Conservation (phyloP, 202 grass and related monocot species). For the Tripidium arundinaceum region DNA sequence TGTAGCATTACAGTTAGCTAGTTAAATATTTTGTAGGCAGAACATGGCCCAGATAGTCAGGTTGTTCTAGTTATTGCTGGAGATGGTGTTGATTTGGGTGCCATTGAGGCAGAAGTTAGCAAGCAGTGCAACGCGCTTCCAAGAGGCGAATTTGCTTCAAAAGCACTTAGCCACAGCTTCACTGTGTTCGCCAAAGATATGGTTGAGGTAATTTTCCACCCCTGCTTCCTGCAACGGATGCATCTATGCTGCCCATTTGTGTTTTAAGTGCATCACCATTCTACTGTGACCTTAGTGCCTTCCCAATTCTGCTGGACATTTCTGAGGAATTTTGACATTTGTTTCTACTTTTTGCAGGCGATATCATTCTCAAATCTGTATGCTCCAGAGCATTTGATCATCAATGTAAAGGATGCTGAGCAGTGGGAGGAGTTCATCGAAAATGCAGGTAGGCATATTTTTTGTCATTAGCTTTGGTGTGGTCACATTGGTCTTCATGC, state of each 20-base stretch:
- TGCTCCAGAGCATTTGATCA: slow-evolving; percentile 95
- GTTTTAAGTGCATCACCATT: not conserved
- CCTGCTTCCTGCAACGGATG: not conserved
- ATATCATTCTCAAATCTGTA: slow-evolving; percentile 92
- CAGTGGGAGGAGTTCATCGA: too few species aligned
- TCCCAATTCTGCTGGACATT: too few species aligned
- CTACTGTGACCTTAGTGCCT: not conserved
- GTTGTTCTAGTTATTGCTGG: slow-evolving; percentile 86
- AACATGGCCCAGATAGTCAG: slow-evolving; percentile 98
- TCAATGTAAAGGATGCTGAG: slow-evolving; percentile 85
- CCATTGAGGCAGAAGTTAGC: slow-evolving; percentile 80
- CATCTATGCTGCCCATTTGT: not conserved
- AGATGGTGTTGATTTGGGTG: slow-evolving; percentile 61
- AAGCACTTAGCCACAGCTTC: slow-evolving; percentile 94
- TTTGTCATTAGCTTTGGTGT: too few species aligned
- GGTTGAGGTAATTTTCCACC: slow-evolving; percentile 56
- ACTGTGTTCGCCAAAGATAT: slow-evolving; percentile 79
- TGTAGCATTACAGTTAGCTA: not conserved
- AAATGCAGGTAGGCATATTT: too few species aligned
- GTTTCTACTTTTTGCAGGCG: slow-evolving; percentile 39
- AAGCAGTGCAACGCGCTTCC: slow-evolving; percentile 84
- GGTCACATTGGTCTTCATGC: too few species aligned
- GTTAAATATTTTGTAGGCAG: slow-evolving; percentile 59
- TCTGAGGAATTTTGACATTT: too few species aligned
- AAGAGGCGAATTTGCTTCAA: slow-evolving; percentile 92